Percentiles rank a stretch among this genome's conserved stretches.
Conservation (phyloP, 1,284 basidiomycete species). For the Ceratobasidium theobromae region DNA sequence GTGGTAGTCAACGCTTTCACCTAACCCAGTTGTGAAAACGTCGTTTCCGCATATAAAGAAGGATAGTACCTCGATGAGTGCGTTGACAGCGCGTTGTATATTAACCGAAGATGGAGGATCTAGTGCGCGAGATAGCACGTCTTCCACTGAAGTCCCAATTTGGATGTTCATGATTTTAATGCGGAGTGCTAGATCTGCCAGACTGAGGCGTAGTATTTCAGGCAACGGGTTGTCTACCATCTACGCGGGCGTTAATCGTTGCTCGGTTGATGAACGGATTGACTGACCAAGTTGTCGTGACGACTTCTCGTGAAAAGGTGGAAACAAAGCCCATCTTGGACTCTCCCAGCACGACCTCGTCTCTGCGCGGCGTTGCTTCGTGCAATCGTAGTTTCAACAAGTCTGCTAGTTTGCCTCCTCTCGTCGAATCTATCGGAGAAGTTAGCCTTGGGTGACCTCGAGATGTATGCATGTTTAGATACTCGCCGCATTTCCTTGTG, state of each 20-base stretch:
- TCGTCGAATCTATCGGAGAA: conserved; percentile 78
- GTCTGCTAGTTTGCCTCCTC: conserved; percentile 91
- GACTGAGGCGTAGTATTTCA: conserved; percentile 92
- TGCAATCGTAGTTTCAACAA: conserved; percentile 92
- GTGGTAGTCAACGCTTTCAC: conserved; percentile 79
- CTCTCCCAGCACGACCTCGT: conserved; percentile 49
- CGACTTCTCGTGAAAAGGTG: conserved; percentile 92
- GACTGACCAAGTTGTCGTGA: conserved; percentile 68
- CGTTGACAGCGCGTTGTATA: conserved; percentile 87
- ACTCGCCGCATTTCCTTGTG: conserved; percentile 57
- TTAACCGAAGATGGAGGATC: conserved; percentile 89
- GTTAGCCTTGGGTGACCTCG: not conserved
- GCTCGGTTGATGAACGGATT: conserved; percentile 36
- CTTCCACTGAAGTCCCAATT: conserved; percentile 85
- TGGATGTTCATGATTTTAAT: conserved; percentile 97
- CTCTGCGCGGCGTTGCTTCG: conserved; percentile 89
- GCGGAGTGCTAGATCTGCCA: conserved; percentile 91
- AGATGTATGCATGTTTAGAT: not conserved
- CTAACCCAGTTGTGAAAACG: conserved; percentile 44
- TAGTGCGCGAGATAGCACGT: conserved; percentile 83
- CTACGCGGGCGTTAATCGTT: conserved; percentile 47
- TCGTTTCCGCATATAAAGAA: not conserved
- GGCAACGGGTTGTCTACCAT: conserved; percentile 91
- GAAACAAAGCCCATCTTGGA: conserved; percentile 89
- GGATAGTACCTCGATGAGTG: conserved; percentile 79